Conservation (phyloP, 2,329 filamentous ascomycete genomes). For the Kalmusia sp. region DNA sequence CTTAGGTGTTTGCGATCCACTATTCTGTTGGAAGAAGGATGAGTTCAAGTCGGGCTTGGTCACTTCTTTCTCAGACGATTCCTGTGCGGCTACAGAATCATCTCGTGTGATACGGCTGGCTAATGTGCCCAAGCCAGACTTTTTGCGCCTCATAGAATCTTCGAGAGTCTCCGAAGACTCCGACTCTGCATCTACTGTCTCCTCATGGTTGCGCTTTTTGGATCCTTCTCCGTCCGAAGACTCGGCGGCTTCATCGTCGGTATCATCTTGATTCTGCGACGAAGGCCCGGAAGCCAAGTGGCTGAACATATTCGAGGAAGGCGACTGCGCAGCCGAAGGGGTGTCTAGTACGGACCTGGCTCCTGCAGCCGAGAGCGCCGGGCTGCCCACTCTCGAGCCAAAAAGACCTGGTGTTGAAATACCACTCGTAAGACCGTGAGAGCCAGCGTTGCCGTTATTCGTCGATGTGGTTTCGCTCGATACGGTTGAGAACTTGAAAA, state of each 20-base stretch:
- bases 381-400: slow-evolving; percentile 34
- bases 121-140: no score
- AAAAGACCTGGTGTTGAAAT: slow-evolving; percentile 32
- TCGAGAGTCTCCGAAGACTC: slow-evolving; percentile 33
- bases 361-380: slow-evolving; percentile 35
- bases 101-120: slow-evolving; percentile 38
- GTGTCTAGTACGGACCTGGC: slow-evolving; percentile 42
- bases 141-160: slow-evolving; percentile 28
- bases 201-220: slow-evolving; percentile 28
- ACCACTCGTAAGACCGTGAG: slow-evolving; percentile 21
- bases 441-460: neutral
- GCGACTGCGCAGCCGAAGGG: slow-evolving; percentile 25
- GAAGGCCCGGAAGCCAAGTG: slow-evolving; percentile 43
- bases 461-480: neutral
- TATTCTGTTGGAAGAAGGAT: slow-evolving; percentile 27
- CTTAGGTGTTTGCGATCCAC: slow-evolving; percentile 34
- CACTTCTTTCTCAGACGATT: slow-evolving; percentile 33
- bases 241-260: slow-evolving; percentile 34
- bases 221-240: slow-evolving; percentile 7
- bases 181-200: slow-evolving; percentile 26
- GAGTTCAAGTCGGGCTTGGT: slow-evolving; percentile 10
- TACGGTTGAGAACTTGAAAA: neutral
- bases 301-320: slow-evolving; percentile 39
- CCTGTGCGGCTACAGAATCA: slow-evolving; percentile 17
- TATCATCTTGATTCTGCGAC: slow-evolving; percentile 34